Evolutionary conservation across 768 basidiomycete genomes (phyloP).

Genomic region (Ramaria rubella): DNA sequence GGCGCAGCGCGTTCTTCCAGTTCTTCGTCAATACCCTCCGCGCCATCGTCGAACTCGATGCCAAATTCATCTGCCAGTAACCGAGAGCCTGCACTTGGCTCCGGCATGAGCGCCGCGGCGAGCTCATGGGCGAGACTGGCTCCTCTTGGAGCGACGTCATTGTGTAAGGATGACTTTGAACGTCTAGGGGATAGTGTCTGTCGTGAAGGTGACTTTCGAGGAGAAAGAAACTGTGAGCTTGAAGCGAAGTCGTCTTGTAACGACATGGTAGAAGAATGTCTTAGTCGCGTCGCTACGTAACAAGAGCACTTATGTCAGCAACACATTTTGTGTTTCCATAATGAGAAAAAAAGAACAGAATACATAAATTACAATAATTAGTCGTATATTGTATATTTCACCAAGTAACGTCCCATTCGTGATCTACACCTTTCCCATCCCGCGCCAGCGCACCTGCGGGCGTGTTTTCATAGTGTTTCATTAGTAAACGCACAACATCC

Average conservation of each 20-base stretch:
- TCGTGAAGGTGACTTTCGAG: constrained; percentile 4
- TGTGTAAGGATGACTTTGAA: constrained; percentile 7
- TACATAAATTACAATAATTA: background rate
- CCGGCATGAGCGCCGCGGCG: constrained; percentile 81
- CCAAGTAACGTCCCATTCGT: constrained; percentile 11
- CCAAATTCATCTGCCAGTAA: constrained; percentile 84
- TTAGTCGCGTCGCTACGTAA: background rate
- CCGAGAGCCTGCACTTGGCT: constrained; percentile 71
- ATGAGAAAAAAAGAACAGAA: background rate
- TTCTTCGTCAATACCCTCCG: constrained; percentile 67
- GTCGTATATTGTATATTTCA: background rate
- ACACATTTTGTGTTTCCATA: background rate
- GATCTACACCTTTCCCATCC: constrained; percentile 10
- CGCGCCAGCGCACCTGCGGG: constrained; percentile 7
- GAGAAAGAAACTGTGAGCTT: constrained; percentile 1
- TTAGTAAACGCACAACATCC: constrained; percentile 56
- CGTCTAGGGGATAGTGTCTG: constrained; percentile 2
- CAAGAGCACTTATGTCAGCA: background rate
- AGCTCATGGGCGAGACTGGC: constrained; percentile 69
- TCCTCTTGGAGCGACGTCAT: constrained; percentile 3
- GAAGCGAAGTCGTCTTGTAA: constrained; percentile 4
- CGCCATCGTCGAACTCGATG: constrained; percentile 75
- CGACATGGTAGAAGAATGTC: background rate
- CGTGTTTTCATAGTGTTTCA: constrained; percentile 34
- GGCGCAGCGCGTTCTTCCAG: constrained; percentile 9